A percentile compares a stretch with the other conserved stretches of the same genome.
Conservation (phyloP, 768 basidiomycete genomes). For the Rhodotorula taiwanensis region DNA sequence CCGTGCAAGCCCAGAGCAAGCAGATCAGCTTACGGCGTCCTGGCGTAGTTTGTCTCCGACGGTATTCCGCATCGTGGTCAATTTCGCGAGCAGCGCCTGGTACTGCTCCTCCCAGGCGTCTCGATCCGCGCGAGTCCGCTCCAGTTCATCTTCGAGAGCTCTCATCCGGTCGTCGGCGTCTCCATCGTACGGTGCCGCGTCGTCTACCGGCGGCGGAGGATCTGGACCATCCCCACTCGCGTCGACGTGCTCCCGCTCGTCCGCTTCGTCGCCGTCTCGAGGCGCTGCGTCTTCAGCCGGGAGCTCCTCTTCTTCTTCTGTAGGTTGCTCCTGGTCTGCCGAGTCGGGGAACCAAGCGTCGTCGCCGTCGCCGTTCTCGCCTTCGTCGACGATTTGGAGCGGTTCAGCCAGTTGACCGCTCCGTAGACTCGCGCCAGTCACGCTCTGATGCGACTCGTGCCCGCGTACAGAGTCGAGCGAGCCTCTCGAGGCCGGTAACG, state of each 20-base stretch:
- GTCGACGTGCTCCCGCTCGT: background rate
- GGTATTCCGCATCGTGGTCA: constrained; percentile 86
- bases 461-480: constrained; percentile 25
- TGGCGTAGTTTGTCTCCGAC: constrained; percentile 90
- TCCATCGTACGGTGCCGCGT: background rate
- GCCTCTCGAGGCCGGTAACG: constrained; percentile 26
- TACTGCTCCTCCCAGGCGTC: constrained; percentile 81
- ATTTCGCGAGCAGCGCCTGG: constrained; percentile 71
- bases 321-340: background rate
- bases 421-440: background rate
- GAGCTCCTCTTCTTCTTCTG: background rate
- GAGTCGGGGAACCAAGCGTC: background rate
- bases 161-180: constrained; percentile 25
- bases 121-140: constrained; percentile 71
- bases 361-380: background rate
- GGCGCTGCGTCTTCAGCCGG: background rate
- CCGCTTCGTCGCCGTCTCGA: background rate
- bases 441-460: too few species aligned
- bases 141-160: constrained; percentile 53
- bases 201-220: background rate
- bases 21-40: constrained; percentile 63
- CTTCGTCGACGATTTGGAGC: constrained; percentile 4
- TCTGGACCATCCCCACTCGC: background rate
- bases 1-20: constrained; percentile 69
- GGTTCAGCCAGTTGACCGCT: background rate